Base-by-base conservation (phyloP, 2,329 filamentous ascomycete species). In the Blastomyces gilchristii region DNA sequence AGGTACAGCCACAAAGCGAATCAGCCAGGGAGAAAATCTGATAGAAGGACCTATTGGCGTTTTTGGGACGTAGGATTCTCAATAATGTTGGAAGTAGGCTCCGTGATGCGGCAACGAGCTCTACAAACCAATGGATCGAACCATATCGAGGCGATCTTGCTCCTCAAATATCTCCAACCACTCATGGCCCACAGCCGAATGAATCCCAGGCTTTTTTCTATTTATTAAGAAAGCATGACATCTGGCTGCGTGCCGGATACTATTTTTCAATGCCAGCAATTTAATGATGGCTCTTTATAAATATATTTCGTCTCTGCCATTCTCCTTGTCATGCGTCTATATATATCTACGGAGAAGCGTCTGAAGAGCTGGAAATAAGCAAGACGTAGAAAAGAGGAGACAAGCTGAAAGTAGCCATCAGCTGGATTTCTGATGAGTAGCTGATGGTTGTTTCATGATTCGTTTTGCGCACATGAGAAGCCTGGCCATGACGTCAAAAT, bases 1-100 rank as follows among this genome's bases (percentile, higher is more conserved):
- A 52, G 49, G 25, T 56, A 56, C 53, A 56, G 53, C 53, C 53
- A 56, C 53, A 56, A 39, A 18, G 31, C 53, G 53, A n/a, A 34
- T 56, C 53, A 22, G 53, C 53, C 53, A 56, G 18, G 31, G 31
- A 56, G 53, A 3, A 8, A 31, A n/a, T 5, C 52, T 16, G 3
- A 8, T 16, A 22, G 28, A 4, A 9, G 11, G 9, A 2, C 34
- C 22, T 37, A 28, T 3, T 18, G 28, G 28, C 28, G 25, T 34
- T 53, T 34, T 34, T 34, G 6, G 18, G 16, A 14, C 2, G 9
- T 9, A 39, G 37, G 37, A 52, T 28, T 34, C 5, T 31, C 31
- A 53, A 18, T 34, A n/a, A 8, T 52, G 1, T 34, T 34, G n/a
- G 2, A 39, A 3, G 49, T 2, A 52, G 12, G 22, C 49, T 22